Base-by-base conservation (phyloP, 495 filamentous ascomycete species). In the Hyaloscypha finlandica region DNA sequence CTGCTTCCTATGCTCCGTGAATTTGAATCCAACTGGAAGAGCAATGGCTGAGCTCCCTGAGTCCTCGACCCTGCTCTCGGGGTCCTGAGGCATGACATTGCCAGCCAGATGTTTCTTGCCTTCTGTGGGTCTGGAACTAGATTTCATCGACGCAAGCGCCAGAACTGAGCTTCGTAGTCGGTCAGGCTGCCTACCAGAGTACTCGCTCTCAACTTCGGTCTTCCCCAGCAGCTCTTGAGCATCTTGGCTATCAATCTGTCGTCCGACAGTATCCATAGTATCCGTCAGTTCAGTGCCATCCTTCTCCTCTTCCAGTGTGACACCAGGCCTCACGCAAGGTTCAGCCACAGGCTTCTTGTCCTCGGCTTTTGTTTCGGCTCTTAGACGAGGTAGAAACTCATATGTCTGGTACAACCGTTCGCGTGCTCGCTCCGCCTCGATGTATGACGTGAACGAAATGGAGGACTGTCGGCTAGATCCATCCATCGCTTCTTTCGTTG, bases 391-490 rank as follows among this genome's bases (percentile, higher is more conserved):
- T 4, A 8, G 19, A 29, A 12, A 25, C 0, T 8, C 9, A 29
- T 6, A 8, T 11, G 30, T 52, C 42, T 63, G 61, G 32, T 55
- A 55, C 20, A 63, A 8, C 19, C 19, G 22, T 54, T 45, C 29
- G 12, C 22, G 11, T 3, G 8, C 42, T 31, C 45, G 12, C 25
- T 65, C 63, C 20, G 63, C 63, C 45, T 65, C 53, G 39, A 65
- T 65, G 20, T 63, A 63, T 4, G 61, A 63, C 4, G 42, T 63
- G 48, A 52, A 63, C 3, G 61, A 63, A 12, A 63, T 25, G 16
- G 32, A 25, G 39, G 61, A 54, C 19, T 6, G 30, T n/a, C 20
- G 42, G 8, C 51, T 63, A 32, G 20, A 22, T 37, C 16, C 16
- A 16, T 14, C 42, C 16, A 19, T 16, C 3, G 4, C 42, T 48